Evolutionary conservation across 1,284 basidiomycete genomes (phyloP), one percentile per base, ranked within the genome.

Genomic region (Ustilago bromivora): DNA sequence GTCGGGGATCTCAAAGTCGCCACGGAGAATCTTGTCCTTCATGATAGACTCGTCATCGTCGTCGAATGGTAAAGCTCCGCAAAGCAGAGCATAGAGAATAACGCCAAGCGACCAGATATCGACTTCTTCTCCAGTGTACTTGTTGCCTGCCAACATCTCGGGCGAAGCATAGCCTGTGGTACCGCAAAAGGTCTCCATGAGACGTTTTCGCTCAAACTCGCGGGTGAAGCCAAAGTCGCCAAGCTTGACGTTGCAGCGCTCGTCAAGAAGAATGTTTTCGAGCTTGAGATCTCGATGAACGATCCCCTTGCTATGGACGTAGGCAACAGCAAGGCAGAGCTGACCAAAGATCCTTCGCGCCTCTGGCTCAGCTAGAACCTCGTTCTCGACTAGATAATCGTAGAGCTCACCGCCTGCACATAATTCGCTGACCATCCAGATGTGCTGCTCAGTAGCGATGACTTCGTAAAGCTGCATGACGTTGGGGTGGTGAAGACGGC

Each of bases 71-170:
- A 98, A 88, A 5, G 93, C 94, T 1, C 96, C 96, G 0, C 94
- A 96, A 41, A 98, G 89, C 15, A 98, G 90, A n/a, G 92, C 93
- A 86, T 96, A 98, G 10, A 99, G 89, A 62, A 99, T 98, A 71
- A 99, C 90, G 4, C 96, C 96, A 38, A 98, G 89, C 0, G 97
- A 98, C 96, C 96, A 99, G 34, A 98, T 89, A 83, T 99, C 97
- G 54, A 98, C 95, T 89, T 98, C 95, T 92, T 93, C 91, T 7
- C 97, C 97, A 31, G 92, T 90, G 84, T 99, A 99, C 86, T 92
- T 95, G 86, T 91, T 91, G 5, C 93, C 93, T 74, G 92, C 89
- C 9, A 99, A 88, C 92, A 99, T 98, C 87, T 99, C 96, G 1
- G 96, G 96, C 13, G 94, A 91, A 1, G 95, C 96, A 86, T 99